Conservation (phyloP, 495 filamentous ascomycete genomes). For the Neurospora sp. region DNA sequence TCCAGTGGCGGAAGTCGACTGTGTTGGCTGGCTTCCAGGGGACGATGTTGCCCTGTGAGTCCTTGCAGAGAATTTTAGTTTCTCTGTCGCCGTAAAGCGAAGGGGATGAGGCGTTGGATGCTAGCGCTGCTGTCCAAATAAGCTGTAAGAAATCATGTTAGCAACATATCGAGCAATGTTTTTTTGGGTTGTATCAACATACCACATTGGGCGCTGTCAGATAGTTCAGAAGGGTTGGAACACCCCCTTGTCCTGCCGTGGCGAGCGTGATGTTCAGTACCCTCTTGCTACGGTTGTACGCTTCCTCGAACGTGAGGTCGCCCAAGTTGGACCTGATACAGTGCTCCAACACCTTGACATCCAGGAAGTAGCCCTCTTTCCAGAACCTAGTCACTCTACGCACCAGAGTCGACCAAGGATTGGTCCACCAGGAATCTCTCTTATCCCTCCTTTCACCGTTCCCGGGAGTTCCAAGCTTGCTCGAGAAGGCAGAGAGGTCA, state of each 20-base stretch:
- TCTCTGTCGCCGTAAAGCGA: conserved; percentile 50
- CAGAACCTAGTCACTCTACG: conserved; percentile 57
- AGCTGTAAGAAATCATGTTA: conserved; percentile 34
- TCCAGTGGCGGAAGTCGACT: conserved; percentile 58
- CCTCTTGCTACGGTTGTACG: conserved; percentile 73
- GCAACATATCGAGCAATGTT: background rate
- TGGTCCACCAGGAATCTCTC: conserved; percentile 24
- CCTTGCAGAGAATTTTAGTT: conserved; percentile 72
- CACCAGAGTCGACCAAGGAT: conserved; percentile 43
- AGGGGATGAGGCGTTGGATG: conserved; percentile 72
- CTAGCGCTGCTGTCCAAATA: conserved; percentile 88
- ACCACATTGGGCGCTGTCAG: conserved; percentile 91
- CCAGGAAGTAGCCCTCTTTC: conserved; percentile 71
- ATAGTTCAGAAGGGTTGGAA: conserved; percentile 84
- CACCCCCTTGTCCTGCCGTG: conserved; percentile 58
- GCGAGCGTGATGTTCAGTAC: conserved; percentile 90
- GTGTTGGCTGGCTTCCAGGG: conserved; percentile 67
- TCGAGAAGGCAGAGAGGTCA: conserved; percentile 70
- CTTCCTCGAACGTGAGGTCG: conserved; percentile 89
- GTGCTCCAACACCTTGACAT: conserved; percentile 71
- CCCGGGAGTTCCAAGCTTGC: conserved; percentile 17
- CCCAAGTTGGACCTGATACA: conserved; percentile 80
- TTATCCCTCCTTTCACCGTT: conserved; percentile 3
- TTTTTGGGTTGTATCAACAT: conserved; percentile 26
- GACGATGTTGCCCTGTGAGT: conserved; percentile 62